phyloP scores from a whole-genome alignment of 768 basidiomycete species.

The Mycena chlorophos region DNA sequence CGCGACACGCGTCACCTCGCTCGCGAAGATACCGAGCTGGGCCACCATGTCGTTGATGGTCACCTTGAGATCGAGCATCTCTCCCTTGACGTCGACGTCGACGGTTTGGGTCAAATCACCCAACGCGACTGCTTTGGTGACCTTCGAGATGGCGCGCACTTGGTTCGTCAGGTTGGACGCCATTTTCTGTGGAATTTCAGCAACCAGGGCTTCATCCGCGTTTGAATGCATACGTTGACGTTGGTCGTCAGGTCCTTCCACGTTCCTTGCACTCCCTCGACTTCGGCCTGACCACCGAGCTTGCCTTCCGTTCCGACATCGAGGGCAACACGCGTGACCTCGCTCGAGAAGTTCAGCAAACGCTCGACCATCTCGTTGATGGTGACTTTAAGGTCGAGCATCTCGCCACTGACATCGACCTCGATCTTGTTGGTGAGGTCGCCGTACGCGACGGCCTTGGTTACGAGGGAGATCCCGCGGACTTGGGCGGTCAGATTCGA shows the following conservation, averaged over 20 bases:
- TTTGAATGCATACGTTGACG: constrained; percentile 9
- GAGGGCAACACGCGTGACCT: constrained; percentile 3
- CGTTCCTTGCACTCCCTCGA: constrained; percentile 2
- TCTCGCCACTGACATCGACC: constrained; percentile 60
- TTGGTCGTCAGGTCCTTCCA: constrained; percentile 24
- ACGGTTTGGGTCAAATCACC: constrained; percentile 59
- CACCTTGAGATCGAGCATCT: constrained; percentile 75
- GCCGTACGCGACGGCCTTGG: constrained; percentile 42
- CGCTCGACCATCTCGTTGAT: constrained; percentile 10
- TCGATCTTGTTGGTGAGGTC: constrained; percentile 90
- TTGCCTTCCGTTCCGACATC: constrained; percentile 3
- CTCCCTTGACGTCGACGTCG: constrained; percentile 72
- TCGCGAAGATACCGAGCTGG: not conserved
- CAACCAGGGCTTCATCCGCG: too few species aligned
- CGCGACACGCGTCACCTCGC: not conserved
- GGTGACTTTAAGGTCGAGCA: constrained; percentile 9
- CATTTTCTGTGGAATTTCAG: constrained; percentile 87
- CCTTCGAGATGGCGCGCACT: constrained; percentile 19
- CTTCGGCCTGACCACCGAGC: constrained; percentile 4
- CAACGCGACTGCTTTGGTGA: constrained; percentile 22
- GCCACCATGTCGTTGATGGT: constrained; percentile 51
- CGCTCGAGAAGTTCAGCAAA: constrained; percentile 5
- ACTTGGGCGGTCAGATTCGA: constrained; percentile 7
- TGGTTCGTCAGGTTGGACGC: constrained; percentile 42
- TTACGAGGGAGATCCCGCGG: constrained; percentile 52